Percentiles rank a stretch among this genome's conserved stretches.
phyloP scores from a whole-genome alignment of 805 yeast genomes.

The Candida ulmi region DNA sequence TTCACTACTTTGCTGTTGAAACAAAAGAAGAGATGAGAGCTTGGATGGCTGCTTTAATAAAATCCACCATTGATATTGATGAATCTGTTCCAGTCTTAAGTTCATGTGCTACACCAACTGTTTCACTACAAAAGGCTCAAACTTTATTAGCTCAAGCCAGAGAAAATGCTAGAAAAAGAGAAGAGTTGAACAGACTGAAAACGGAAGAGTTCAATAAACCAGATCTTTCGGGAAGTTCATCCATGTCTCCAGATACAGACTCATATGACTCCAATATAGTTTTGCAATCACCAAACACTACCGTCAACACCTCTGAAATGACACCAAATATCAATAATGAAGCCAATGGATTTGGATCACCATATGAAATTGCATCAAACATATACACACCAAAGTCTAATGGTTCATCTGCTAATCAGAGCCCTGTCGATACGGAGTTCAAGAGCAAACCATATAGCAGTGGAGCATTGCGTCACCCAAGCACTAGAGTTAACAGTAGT shows the following conservation, averaged over 20 bases:
- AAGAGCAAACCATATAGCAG: conserved; percentile 19
- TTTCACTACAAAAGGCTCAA: conserved; percentile 81
- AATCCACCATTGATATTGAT: conserved; percentile 94
- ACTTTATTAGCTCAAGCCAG: conserved; percentile 78
- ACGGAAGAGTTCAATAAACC: conserved; percentile 17
- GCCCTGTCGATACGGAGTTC: conserved; percentile 18
- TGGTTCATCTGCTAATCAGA: conserved; percentile 8
- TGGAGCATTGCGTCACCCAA: conserved; percentile 16
- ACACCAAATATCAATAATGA: conserved; percentile 18
- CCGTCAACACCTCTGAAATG: conserved; percentile 36
- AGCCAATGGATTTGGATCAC: conserved; percentile 55
- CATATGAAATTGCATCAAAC: conserved; percentile 63
- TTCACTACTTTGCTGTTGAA: conserved; percentile 95
- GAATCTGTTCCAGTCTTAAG: conserved; percentile 88
- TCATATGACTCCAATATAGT: conserved; percentile 23
- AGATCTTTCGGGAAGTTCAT: conserved; percentile 25
- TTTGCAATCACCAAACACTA: conserved; percentile 26
- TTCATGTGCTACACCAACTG: conserved; percentile 94
- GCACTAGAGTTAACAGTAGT: conserved; percentile 11
- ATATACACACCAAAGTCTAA: conserved; percentile 43
- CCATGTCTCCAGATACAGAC: conserved; percentile 24
- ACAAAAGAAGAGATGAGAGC: conserved; percentile 84
- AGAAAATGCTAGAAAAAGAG: conserved; percentile 59
- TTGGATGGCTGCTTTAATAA: conserved; percentile 94
- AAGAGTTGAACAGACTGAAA: conserved; percentile 31